Evolutionary conservation across 116 monocot species (phyloP).

Genomic region (Dioscorea cayenensis): DNA sequence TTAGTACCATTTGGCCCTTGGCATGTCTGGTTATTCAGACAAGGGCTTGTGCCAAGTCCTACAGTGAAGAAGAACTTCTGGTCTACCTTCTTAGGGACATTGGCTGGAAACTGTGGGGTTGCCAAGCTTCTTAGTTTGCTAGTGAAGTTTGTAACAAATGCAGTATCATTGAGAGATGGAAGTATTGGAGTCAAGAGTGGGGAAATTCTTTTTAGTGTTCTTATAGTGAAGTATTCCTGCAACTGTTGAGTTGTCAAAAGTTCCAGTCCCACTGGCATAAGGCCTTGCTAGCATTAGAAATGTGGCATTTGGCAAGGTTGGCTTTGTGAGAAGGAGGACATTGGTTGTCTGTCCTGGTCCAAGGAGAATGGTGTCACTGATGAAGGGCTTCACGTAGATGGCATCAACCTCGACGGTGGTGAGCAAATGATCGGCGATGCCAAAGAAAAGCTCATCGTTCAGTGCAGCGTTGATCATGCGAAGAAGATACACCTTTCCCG

Average conservation of each 20-base stretch:
- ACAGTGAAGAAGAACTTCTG: constrained; percentile 10
- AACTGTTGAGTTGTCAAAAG: constrained; percentile 7
- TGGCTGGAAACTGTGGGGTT: constrained; percentile 2
- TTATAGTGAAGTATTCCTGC: constrained; percentile 7
- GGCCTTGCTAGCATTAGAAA: constrained; percentile 9
- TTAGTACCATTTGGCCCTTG: constrained; percentile 9
- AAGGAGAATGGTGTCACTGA: constrained; percentile 9
- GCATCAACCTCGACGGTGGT: constrained; percentile 28
- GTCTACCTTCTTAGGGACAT: constrained; percentile 7
- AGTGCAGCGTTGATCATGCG: constrained; percentile 27
- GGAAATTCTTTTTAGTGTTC: constrained; percentile 2
- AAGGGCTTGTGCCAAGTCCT: constrained; percentile 2
- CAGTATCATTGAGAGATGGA: constrained; percentile 6
- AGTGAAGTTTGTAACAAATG: constrained; percentile 7
- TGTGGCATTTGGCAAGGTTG: not conserved
- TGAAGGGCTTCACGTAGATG: constrained; percentile 23
- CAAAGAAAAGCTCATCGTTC: constrained; percentile 40
- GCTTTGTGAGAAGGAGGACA: constrained; percentile 20
- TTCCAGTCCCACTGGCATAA: constrained; percentile 4
- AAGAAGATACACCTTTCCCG: constrained; percentile 8
- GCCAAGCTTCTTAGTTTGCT: constrained; percentile 9
- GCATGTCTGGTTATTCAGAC: constrained; percentile 10
- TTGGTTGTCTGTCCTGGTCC: constrained; percentile 32
- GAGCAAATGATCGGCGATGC: constrained; percentile 24
- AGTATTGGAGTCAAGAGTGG: constrained; percentile 5